Base-by-base conservation (phyloP, 306 rosid species). In the Quercus agrifolia region DNA sequence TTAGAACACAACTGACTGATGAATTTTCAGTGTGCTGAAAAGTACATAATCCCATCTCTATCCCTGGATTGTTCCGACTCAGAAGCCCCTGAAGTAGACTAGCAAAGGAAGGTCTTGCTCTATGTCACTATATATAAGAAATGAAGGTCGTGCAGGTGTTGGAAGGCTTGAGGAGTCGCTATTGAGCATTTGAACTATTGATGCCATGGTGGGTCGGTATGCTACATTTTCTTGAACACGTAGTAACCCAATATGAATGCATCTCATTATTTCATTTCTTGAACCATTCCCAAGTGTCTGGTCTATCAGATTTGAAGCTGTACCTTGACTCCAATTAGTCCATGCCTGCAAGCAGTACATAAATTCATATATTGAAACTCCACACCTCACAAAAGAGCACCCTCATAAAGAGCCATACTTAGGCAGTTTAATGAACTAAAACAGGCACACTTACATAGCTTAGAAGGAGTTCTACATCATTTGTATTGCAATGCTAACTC, bases 321-420 rank as follows among this genome's bases (percentile, higher is more conserved):
- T 76, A 18, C 72, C 72, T 18, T 76, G 72, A 41, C 27, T 76
- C 79, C 79, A 76, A 44, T 44, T 61, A 46, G 46, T 76, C 79
- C 73, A 76, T n/a, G 72, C 31, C 73, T 59, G 13, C 67, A 74
- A 74, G 33, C n/a, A 38, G 78, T 11, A 10, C 11, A 44, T 44
- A 2, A 44, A 10, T 19, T 56, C 20, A 5, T 12, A 19, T 56
- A 10, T 27, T 55, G 11, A 4, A 15, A 20, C 27, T 30, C 27
- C 8, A 30, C 8, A 74, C 51, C 13, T 11, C 51, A 44, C 2
- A 44, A 44, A 44, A 10, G 51, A 44, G 51, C 51, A 44, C 51
- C 14, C 14, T 44, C 4, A 10, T 44, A 44, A 44, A 44, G 51
- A 44, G 51, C 4, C 51, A 44, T 2, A 44, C 14, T 44, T 44